Evolutionary conservation across 176 grass and related monocot species (phyloP), one percentile per base, ranked within the genome.

Genomic region (Tillandsia leiboldiana): DNA sequence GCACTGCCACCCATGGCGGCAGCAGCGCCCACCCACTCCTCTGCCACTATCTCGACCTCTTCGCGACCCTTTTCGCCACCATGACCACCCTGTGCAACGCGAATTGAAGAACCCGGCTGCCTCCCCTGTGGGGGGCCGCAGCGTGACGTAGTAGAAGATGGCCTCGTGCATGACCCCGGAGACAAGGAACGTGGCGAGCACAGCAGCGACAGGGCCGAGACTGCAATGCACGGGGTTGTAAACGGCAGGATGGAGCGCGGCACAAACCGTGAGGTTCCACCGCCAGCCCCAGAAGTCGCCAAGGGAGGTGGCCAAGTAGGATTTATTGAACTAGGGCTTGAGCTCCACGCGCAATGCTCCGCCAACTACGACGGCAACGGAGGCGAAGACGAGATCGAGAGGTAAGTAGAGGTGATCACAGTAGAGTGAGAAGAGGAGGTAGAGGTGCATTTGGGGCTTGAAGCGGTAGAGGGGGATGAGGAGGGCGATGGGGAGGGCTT

Each of bases 131-230:
- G 89, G 85, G 0, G 15, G 13, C 18, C 8, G 12, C 4, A 54
- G 15, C 48, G 81, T 75, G 29, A 82, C 51, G 79, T 88, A 80
- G 78, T 79, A 92, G 74, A 92, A 85, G 0, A 83, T 72, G 11
- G 80, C 64, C 80, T 92, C 89, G 83, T 92, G 89, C 85, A 92
- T 92, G 14, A 92, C 58, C 66, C 85, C 89, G 2, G 85, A 92
- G 20, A 92, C 85, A 7, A 83, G 72, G 79, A 92, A 92, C 12
- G 79, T 2, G 12, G 82, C 61, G 12, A 88, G 14, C 33, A 82
- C 53, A 53, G 57, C 89, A 1, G 79, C 52, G 12, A 64, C 73
- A 26, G 2, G 33, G 66, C 82, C 82, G 53, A 73, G 50, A 50
- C 50, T 69, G 23, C 69, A 51, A 17, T 74, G 64, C 3, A 85